Conservation (phyloP, 1,139 yeast genomes). For the Waltiozyma sp. region DNA sequence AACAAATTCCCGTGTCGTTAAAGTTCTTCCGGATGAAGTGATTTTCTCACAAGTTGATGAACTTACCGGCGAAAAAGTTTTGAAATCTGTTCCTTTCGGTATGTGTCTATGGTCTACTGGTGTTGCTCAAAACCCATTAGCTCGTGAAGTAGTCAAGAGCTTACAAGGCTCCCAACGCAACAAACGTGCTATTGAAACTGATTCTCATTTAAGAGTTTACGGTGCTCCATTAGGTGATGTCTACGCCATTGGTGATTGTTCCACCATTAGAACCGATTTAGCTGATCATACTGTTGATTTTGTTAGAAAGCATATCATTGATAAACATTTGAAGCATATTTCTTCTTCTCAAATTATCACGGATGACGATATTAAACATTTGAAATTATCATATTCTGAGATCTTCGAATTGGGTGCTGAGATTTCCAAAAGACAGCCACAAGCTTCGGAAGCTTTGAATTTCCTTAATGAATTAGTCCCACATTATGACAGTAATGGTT, state of each 20-base stretch:
- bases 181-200: conserved; percentile 54
- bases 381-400: conserved; percentile 34
- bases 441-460: conserved; percentile 43
- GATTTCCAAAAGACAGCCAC: conserved; percentile 41
- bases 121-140: conserved; percentile 47
- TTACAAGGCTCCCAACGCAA: conserved; percentile 37
- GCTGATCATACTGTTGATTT: conserved; percentile 40
- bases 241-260: conserved; percentile 59
- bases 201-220: conserved; percentile 48
- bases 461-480: conserved; percentile 38
- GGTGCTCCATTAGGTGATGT: conserved; percentile 55
- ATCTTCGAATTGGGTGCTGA: conserved; percentile 33
- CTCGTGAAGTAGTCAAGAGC: conserved; percentile 34
- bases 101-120: conserved; percentile 63
- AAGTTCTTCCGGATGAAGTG: conserved; percentile 41
- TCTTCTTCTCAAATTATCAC: conserved; percentile 25
- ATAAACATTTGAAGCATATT: conserved; percentile 25
- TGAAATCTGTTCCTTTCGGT: conserved; percentile 45
- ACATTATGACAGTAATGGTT: conserved; percentile 33
- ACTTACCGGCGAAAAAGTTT: conserved; percentile 26
- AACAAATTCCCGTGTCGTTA: conserved; percentile 48
- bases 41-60: conserved; percentile 37
- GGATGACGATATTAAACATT: conserved; percentile 31
- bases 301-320: conserved; percentile 31
- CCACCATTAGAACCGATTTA: conserved; percentile 47